Percentiles rank a stretch among this genome's conserved stretches.
phyloP scores from a whole-genome alignment of 2,329 filamentous ascomycete species.

The Penicillium sp. region DNA sequence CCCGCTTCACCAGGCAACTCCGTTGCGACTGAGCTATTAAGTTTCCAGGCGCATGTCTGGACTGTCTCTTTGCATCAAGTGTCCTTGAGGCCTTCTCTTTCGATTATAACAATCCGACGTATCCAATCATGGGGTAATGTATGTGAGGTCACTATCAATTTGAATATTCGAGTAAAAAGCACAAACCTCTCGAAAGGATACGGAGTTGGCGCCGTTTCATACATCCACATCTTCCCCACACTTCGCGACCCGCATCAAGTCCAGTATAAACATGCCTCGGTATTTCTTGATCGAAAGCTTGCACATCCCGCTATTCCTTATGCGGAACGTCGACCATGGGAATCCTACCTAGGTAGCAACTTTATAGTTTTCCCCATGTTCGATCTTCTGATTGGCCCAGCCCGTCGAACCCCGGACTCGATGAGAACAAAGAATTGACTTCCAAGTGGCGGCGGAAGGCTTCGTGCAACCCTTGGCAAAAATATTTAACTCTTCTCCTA shows the following conservation, averaged over 20 bases:
- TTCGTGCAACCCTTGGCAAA: not conserved
- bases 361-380: not conserved
- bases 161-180: not conserved
- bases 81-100: no score
- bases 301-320: slow-evolving; percentile 12
- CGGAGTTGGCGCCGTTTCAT: slow-evolving; percentile 12
- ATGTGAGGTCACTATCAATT: no score
- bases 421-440: not conserved
- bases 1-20: no score
- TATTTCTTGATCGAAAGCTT: slow-evolving; percentile 18
- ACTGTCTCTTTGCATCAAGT: no score
- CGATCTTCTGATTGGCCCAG: not conserved
- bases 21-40: no score
- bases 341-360: not conserved
- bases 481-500: not conserved
- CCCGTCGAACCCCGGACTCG: slow-evolving; percentile 5
- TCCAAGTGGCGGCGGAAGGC: slow-evolving; percentile 1
- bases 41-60: no score
- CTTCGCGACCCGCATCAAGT: slow-evolving; percentile 27
- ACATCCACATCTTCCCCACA: slow-evolving; percentile 17
- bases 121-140: no score
- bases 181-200: slow-evolving; percentile 10
- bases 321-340: not conserved
- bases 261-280: slow-evolving; percentile 30
- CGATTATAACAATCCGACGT: no score